Percentiles rank a stretch among this genome's conserved stretches.
Conservation (phyloP, 495 filamentous ascomycete species). For the Penicillium atrosanguineum region DNA sequence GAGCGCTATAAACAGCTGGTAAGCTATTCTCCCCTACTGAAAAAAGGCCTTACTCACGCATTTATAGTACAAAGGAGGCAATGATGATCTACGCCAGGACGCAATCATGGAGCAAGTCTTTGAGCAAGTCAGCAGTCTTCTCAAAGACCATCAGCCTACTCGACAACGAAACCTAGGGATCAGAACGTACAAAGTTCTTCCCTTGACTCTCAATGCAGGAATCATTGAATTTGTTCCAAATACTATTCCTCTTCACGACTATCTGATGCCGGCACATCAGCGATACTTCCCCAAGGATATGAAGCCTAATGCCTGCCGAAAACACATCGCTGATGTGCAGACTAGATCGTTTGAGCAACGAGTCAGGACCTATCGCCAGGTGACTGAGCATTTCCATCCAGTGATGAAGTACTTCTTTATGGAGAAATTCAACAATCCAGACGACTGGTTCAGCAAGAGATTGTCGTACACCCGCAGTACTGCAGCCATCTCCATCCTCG, state of each 20-base stretch:
- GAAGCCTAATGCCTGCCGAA: conserved; percentile 70
- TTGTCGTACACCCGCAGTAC: conserved; percentile 89
- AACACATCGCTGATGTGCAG: conserved; percentile 70
- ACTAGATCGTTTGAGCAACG: conserved; percentile 64
- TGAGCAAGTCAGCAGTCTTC: conserved; percentile 85
- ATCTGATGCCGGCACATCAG: conserved; percentile 85
- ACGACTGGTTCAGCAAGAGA: conserved; percentile 88
- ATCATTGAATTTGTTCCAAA: conserved; percentile 95
- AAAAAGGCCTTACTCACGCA: neutral
- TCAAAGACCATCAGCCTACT: conserved; percentile 80
- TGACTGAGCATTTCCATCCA: conserved; percentile 78
- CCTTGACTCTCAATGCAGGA: conserved; percentile 77
- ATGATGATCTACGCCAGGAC: conserved; percentile 96
- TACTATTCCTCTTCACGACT: conserved; percentile 87
- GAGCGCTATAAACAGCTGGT: conserved; percentile 79
- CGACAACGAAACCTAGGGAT: conserved; percentile 85
- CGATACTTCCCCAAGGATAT: conserved; percentile 81
- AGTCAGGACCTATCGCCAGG: conserved; percentile 67
- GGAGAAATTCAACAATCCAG: conserved; percentile 88
- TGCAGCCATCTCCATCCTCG: conserved; percentile 91
- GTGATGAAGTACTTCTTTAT: conserved; percentile 98
- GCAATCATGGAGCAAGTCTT: conserved; percentile 99
- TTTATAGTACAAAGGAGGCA: conserved; percentile 79
- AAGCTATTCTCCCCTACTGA: conserved; percentile 17
- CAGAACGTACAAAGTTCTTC: conserved; percentile 93